Evolutionary conservation across 2,329 filamentous ascomycete species (phyloP), one percentile per base, ranked within the genome.

Genomic region (Amesomyces nigricolor): DNA sequence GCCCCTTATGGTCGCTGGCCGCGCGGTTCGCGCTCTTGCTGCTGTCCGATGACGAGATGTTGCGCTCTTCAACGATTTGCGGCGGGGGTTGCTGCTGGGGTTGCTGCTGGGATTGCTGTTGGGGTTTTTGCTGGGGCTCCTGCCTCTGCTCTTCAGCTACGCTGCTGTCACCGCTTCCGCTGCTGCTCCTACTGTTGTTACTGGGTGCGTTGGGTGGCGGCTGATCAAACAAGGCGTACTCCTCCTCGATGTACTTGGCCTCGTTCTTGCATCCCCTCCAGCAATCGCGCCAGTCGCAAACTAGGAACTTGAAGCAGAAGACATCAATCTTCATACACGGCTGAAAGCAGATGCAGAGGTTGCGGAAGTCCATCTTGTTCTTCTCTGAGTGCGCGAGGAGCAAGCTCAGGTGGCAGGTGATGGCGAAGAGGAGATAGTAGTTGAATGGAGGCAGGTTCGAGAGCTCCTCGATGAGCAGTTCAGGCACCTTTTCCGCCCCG

Each of bases 311-410:
- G 79, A 97, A 97, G 70, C 90, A 95, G 70, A 92, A 95, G 1
- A 86, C 86, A 66, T 97, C 92, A 57, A 97, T 94, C 73, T 92
- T 95, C 82, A 97, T 90, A 71, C 91, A 95, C 3, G 92, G 92
- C 71, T 96, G 91, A 72, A 96, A 96, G 74, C 92, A 97, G 64
- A 96, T 95, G 73, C 91, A 95, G 22, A 97, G 77, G 62, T 96
- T 96, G 67, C 89, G 85, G 68, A 92, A 96, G 68, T 95, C 90
- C 92, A 97, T 97, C 75, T 95, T 96, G 80, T 96, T 97, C 76
- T 92, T 91, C 61, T 95, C 89, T 22, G 91, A 88, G 70, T 95
- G 92, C 1, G 89, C 91, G 63, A 96, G 85, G 9, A 97, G 80
- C 26, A 96, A 80, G 65, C 91, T 96, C 47, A 97, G 84, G 66